A percentile compares a stretch with the other conserved stretches of the same genome.
These are phyloP conservation scores for Alternaria hordeiaustralica DNA, from an alignment of 2,329 filamentous ascomycete genomes.

Conservation along the genomic window DNA sequence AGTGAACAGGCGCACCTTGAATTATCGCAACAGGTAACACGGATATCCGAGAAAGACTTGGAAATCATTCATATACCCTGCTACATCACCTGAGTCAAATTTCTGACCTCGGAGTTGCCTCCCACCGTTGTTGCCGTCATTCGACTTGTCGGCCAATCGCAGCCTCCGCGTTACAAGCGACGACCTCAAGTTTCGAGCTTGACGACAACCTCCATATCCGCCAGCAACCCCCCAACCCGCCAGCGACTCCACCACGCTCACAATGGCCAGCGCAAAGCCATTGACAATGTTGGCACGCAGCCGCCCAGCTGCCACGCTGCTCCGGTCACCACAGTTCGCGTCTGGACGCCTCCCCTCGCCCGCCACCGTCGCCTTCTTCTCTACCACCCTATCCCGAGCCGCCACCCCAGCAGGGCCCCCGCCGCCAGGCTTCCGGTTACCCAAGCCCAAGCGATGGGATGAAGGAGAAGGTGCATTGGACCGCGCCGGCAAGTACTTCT, in stretches of 20 bases:
- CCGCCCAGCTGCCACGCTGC: conserved; percentile 50
- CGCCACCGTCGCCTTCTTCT: conserved; percentile 65
- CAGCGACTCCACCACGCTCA: conserved; percentile 39
- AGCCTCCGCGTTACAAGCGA: conserved; percentile 30
- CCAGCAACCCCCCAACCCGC: conserved; percentile 29
- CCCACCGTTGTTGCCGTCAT: conserved; percentile 28
- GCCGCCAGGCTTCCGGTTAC: conserved; percentile 79
- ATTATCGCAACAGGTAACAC: neutral
- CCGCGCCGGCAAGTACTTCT: conserved; percentile 89
- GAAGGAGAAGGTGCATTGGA: conserved; percentile 80
- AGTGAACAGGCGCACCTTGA: conserved; percentile 3
- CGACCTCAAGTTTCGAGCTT: conserved; percentile 31
- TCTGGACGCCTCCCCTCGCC: conserved; percentile 47
- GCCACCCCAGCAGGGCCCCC: conserved; percentile 78
- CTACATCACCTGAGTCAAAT: neutral
- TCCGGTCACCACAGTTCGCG: conserved; percentile 43
- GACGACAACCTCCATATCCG: conserved; percentile 29
- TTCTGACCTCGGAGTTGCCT: conserved; percentile 15
- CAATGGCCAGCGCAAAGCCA: conserved; percentile 58
- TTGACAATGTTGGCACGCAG: conserved; percentile 56
- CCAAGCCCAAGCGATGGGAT: conserved; percentile 77
- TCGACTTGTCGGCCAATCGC: conserved; percentile 38
- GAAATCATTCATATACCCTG: neutral
- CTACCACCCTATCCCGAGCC: conserved; percentile 65
- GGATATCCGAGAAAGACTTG: neutral